Percentiles rank a stretch among this genome's conserved stretches.
Evolutionary conservation across 805 yeast genomes (phyloP).

Genomic region (Pichia heedii): DNA sequence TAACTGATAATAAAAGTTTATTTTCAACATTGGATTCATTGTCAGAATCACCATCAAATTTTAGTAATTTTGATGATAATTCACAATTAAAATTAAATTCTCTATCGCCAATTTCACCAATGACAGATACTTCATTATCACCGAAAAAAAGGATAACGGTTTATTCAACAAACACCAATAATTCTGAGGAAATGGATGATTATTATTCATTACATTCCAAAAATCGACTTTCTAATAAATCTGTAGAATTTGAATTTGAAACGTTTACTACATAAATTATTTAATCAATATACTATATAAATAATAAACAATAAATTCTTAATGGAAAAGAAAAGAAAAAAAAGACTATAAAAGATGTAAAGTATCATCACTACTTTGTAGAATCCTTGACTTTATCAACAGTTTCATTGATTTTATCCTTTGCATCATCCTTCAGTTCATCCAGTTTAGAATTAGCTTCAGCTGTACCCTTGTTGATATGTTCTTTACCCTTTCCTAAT

Average conservation of each 20-base stretch:
- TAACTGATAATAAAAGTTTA: not conserved
- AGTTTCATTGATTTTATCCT: conserved; percentile 1
- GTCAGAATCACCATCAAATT: not conserved
- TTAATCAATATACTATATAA: not conserved
- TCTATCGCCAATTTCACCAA: not conserved
- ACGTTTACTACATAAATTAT: conserved; percentile 2
- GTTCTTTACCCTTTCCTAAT: conserved; percentile 2
- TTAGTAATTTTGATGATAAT: not conserved
- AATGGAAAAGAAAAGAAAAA: too few relatives aligned
- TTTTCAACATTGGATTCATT: not conserved
- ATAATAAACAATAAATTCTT: too few relatives aligned
- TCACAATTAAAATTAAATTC: not conserved
- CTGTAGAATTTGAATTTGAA: conserved; percentile 6
- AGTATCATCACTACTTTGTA: too few relatives aligned
- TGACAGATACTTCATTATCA: not conserved
- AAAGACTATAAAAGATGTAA: too few relatives aligned
- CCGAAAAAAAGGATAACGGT: conserved; percentile 1
- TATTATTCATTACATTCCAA: conserved; percentile 1
- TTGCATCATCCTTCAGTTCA: conserved; percentile 2
- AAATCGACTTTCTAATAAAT: not conserved
- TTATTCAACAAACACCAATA: not conserved
- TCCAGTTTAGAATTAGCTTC: conserved; percentile 1
- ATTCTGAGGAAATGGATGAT: not conserved
- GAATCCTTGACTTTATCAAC: conserved; percentile 2
- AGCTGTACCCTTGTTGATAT: not conserved